Conservation (phyloP, 805 yeast species). For the Nakazawaea ambrosiae region DNA sequence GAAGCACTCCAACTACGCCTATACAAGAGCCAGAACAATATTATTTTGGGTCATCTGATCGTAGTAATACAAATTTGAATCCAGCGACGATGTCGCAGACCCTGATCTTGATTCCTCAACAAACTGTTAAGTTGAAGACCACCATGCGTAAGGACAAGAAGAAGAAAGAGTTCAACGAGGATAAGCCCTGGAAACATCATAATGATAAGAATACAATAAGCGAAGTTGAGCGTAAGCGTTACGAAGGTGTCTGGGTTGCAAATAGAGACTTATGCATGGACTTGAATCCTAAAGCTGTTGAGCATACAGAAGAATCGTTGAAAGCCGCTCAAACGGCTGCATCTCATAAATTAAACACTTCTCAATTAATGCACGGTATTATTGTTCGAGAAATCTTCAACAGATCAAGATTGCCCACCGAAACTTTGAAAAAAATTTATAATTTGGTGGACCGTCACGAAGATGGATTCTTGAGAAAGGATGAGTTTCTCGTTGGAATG, state of each 20-base stretch:
- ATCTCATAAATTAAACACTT: constrained; percentile 1
- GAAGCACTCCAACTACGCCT: neutral
- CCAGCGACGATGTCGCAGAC: constrained; percentile 10
- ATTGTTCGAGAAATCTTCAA: constrained; percentile 79
- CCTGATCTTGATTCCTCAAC: constrained; percentile 7
- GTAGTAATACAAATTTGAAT: constrained; percentile 4
- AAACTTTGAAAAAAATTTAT: constrained; percentile 63
- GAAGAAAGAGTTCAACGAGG: constrained; percentile 60
- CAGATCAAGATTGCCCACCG: constrained; percentile 65
- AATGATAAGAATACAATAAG: constrained; percentile 40
- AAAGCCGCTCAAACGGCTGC: constrained; percentile 17
- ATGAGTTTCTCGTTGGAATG: constrained; percentile 91
- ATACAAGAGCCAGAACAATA: neutral
- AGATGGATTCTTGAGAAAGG: constrained; percentile 73
- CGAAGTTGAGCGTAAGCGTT: constrained; percentile 72
- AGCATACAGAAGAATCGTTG: constrained; percentile 14
- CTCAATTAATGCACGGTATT: constrained; percentile 38
- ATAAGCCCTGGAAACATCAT: constrained; percentile 93
- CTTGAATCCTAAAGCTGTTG: constrained; percentile 1
- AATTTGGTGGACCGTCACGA: constrained; percentile 67
- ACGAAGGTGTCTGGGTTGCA: constrained; percentile 92
- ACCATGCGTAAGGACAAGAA: constrained; percentile 42
- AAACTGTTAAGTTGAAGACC: constrained; percentile 35
- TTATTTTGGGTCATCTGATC: constrained; percentile 3
- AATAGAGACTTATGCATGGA: constrained; percentile 64